Evolutionary conservation across 768 basidiomycete genomes (phyloP), one percentile per base, ranked within the genome.

Genomic region (Hortiboletus campestris): DNA sequence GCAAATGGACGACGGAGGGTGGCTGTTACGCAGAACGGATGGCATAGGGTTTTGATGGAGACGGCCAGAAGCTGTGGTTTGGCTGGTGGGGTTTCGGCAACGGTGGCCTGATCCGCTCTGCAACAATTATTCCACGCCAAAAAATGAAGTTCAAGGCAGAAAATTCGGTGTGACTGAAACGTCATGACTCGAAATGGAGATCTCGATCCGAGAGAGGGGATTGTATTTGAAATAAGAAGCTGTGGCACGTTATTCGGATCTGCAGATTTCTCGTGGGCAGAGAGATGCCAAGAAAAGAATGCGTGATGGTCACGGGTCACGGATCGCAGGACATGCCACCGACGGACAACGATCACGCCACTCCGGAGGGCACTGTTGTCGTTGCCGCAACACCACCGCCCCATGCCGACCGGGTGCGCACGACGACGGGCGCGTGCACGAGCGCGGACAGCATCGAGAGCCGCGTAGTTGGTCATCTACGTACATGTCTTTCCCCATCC

Each of bases 141-240:
- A 36, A 49, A 47, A 32, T 20, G 42, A 20, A 11, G 32, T 44
- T 7, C 6, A 20, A 38, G 17, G 34, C 17, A 17, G 36, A 9
- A 9, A 22, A 17, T 12, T 10, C 25, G 29, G 28, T 14, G 39
- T 22, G 36, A 46, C 42, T 49, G 51, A 50, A 22, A 46, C 48
- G 44, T 62, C 39, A 56, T 45, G 40, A 38, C 62, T 35, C 6
- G 32, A 57, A 59, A 53, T 46, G 53, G 65, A 19, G 49, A 50
- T 61, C 22, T 32, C 39, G 57, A 38, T 34, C 62, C 60, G 49
- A 31, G 6, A 31, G 19, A 12, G 25, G 40, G 57, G 57, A 22
- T 16, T 7, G 20, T 22, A 72, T 71, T 71, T 64, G 60, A 69
- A 73, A 73, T 71, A 45, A 49, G 69, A 71, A 71, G 67, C 53